Percentiles rank a stretch among this genome's conserved stretches.
Evolutionary conservation across 1,139 yeast genomes (phyloP).

Genomic region (Zygosaccharomyces sapae): DNA sequence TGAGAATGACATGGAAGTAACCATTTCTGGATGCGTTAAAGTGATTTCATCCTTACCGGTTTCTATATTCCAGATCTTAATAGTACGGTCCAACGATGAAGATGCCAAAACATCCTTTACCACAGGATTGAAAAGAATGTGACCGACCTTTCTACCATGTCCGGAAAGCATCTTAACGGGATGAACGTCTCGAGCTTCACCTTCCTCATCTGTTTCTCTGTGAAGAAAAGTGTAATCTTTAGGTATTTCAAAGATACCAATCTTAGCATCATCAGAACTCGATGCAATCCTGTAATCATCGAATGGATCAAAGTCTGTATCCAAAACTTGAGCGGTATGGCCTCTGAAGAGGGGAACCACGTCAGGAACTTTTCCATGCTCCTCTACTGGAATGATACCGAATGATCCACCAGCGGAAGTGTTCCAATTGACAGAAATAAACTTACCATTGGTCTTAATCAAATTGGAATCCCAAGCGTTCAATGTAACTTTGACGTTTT

Average conservation of each 20-base stretch:
- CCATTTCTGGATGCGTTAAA: constrained; percentile 80
- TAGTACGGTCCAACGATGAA: constrained; percentile 82
- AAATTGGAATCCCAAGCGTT: constrained; percentile 96
- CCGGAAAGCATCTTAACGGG: constrained; percentile 73
- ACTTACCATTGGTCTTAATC: constrained; percentile 79
- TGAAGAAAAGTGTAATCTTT: constrained; percentile 62
- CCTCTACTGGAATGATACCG: constrained; percentile 80
- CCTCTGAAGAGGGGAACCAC: constrained; percentile 91
- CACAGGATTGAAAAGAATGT: constrained; percentile 81
- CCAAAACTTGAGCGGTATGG: constrained; percentile 90
- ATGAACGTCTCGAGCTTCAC: constrained; percentile 60
- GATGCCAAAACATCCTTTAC: constrained; percentile 85
- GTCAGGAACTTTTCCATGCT: constrained; percentile 93
- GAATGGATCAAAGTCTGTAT: constrained; percentile 89
- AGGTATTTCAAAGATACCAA: constrained; percentile 85
- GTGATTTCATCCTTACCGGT: constrained; percentile 69
- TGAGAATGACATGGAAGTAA: constrained; percentile 85
- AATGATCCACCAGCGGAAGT: constrained; percentile 97
- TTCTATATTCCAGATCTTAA: constrained; percentile 84
- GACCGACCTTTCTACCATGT: constrained; percentile 95
- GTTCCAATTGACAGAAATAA: constrained; percentile 84
- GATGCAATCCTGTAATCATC: constrained; percentile 72
- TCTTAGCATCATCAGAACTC: constrained; percentile 87
- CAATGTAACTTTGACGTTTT: constrained; percentile 76
- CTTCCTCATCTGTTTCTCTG: constrained; percentile 55